Base-by-base conservation (phyloP, 495 filamentous ascomycete species). In the Penicillium maclennaniae region DNA sequence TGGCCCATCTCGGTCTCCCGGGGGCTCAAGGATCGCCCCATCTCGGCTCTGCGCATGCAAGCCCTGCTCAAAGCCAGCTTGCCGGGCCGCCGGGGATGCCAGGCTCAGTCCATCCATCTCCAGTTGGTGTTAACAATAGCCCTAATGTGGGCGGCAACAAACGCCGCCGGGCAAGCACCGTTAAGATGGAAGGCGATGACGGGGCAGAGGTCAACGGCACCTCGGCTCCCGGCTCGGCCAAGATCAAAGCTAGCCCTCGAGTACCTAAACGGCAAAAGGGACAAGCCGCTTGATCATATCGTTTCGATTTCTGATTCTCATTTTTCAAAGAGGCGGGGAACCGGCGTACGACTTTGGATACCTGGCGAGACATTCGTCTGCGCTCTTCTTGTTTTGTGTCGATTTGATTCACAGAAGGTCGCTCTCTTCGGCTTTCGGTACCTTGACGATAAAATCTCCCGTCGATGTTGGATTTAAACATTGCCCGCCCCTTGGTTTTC, bases 101-200 rank as follows among this genome's bases (percentile, higher is more conserved):
- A 51, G 88, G 84, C 58, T 85, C 88, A 66, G 76, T 79, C 41
- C 80, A 76, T 51, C 77, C 69, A n/a, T 86, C 79, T n/a, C 84
- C 85, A 54, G 83, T 83, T 3, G 92, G 87, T 58, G 86, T 88
- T 7, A 95, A 89, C 63, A 92, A 91, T 4, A 95, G 90, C 47
- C 91, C 91, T 9, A 87, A 86, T 49, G 83, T 85, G 28, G 84
- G 61, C 31, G 61, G 79, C 43, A 87, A 85, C 63, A 92, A 93
- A 71, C 83, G 89, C 52, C 79, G 91, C 50, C 75, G 89, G 38
- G 75, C 85, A 9, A 91, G 88, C 53, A 82, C 82, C 4, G 87
- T 92, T 45, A 93, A 95, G 73, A 73, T 78, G 34, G 90, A 92
- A 51, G 80, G 75, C 16, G 88, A 92, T 16, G 82, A 82, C 19